Base-by-base conservation (phyloP, 768 basidiomycete species). In the Termitomyces sp. region DNA sequence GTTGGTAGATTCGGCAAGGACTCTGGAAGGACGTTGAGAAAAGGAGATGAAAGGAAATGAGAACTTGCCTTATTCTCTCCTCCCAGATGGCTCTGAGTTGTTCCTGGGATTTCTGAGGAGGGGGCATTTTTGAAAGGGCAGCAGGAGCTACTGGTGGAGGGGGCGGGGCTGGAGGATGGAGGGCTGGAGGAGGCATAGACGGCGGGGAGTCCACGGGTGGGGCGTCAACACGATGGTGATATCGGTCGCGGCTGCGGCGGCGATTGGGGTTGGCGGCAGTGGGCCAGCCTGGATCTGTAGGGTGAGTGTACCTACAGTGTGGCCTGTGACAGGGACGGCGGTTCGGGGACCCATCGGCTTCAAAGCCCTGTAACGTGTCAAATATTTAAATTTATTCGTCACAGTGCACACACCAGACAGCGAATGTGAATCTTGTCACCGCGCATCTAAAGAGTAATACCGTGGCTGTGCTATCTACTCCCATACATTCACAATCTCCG, bases 401-500 rank as follows among this genome's bases (percentile, higher is more conserved):
- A 40, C 38, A 19, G 12, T 40, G 7, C n/a, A 56, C 64, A 46
- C 46, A 68, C 68, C 63, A 51, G 54, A 58, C 57, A 68, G 10
- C 57, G 57, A 41, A 45, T 40, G 5, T 21, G n/a, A 19, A 57
- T 55, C 25, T 25, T 44, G n/a, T 53, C 2, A n/a, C 42, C 35
- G 34, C 35, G 46, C 35, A n/a, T 19, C 31, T 21, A 9, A 42
- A 29, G 49, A n/a, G 7, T 57, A 40, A 7, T 34, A 12, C n/a
- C 11, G 52, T 53, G 52, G 52, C 52, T 53, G 52, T 53, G 52
- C 52, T 53, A 53, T 17, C n/a, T 54, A 53, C 58, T 84, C 80
- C 80, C 79, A 84, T 31, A 82, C 62, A 61, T 82, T 77, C 9
- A 90, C 81, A 60, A 90, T 79, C 76, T 94, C 92, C 1, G 88